These are phyloP conservation scores for Trichophyton benhamiae DNA, from an alignment of 2,329 filamentous ascomycete genomes.

Conservation along the genomic window DNA sequence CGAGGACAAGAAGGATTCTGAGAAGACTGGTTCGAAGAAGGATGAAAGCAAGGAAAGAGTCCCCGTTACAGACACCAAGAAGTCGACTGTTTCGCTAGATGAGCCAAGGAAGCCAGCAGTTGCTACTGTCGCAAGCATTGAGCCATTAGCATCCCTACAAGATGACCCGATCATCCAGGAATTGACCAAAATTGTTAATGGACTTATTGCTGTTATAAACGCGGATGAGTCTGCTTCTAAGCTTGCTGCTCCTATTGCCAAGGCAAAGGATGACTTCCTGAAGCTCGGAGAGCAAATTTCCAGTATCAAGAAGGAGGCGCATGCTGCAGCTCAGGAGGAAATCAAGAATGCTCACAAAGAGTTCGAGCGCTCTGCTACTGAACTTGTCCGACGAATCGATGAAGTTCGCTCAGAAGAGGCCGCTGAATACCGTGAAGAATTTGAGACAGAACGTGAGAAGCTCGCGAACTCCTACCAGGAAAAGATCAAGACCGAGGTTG, in stretches of 20 bases:
- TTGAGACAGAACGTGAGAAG: constrained; percentile 72
- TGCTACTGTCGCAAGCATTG: constrained; percentile 52
- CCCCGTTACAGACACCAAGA: constrained; percentile 31
- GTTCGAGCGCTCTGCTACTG: constrained; percentile 76
- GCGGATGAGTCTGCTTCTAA: constrained; percentile 66
- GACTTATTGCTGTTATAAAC: constrained; percentile 87
- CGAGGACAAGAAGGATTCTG: constrained; percentile 20
- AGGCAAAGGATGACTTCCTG: constrained; percentile 72
- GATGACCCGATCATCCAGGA: constrained; percentile 84
- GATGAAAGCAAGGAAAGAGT: constrained; percentile 11
- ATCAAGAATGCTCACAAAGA: constrained; percentile 59
- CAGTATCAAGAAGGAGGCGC: constrained; percentile 55
- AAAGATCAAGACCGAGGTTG: constrained; percentile 64
- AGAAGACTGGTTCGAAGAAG: constrained; percentile 17
- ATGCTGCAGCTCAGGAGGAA: constrained; percentile 60
- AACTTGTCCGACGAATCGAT: constrained; percentile 82
- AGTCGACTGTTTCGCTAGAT: constrained; percentile 17
- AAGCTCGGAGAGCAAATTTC: constrained; percentile 69
- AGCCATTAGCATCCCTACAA: constrained; percentile 65
- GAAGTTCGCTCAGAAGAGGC: constrained; percentile 70
- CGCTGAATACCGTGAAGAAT: constrained; percentile 72
- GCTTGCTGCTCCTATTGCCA: constrained; percentile 64
- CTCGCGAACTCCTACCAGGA: constrained; percentile 67
- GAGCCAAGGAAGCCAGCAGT: constrained; percentile 28
- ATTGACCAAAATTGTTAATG: constrained; percentile 87